Percentiles rank a stretch among this genome's conserved stretches.
Conservation (phyloP, 2,329 filamentous ascomycete species). For the Neoscytalidium dimidiatum region DNA sequence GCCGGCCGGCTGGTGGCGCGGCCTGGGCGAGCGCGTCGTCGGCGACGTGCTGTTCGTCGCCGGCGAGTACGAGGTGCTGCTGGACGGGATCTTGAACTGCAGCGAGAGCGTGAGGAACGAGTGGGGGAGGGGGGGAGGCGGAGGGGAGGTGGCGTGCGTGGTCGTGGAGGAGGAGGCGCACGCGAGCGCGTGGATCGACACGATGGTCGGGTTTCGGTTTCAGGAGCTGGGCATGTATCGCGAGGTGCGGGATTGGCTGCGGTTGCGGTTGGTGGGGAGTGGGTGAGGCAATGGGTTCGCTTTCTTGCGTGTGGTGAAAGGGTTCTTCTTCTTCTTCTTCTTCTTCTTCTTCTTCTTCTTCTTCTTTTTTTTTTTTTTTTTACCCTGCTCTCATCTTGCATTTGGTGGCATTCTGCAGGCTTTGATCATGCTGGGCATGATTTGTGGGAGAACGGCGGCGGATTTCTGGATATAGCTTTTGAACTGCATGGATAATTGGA, state of each 20-base stretch:
- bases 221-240: conserved; percentile 8
- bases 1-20: conserved; percentile 12
- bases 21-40: background rate
- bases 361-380: too few species aligned
- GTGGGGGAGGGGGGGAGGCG: background rate
- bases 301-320: background rate
- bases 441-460: too few species aligned
- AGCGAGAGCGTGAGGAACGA: conserved; percentile 9
- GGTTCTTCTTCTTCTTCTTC: too few species aligned
- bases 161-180: background rate
- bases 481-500: too few species aligned
- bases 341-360: too few species aligned
- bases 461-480: too few species aligned
- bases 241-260: conserved; percentile 5
- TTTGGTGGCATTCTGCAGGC: too few species aligned
- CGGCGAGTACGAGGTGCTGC: conserved; percentile 14
- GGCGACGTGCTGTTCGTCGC: background rate
- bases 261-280: background rate
- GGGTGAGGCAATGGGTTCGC: background rate
- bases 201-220: background rate
- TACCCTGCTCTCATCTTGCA: too few species aligned
- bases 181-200: background rate
- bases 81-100: conserved; percentile 2
- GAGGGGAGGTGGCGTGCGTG: background rate
- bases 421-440: too few species aligned